Evolutionary conservation across 495 filamentous ascomycete genomes (phyloP), one percentile per base, ranked within the genome.

Genomic region (Penicillium paxilli): DNA sequence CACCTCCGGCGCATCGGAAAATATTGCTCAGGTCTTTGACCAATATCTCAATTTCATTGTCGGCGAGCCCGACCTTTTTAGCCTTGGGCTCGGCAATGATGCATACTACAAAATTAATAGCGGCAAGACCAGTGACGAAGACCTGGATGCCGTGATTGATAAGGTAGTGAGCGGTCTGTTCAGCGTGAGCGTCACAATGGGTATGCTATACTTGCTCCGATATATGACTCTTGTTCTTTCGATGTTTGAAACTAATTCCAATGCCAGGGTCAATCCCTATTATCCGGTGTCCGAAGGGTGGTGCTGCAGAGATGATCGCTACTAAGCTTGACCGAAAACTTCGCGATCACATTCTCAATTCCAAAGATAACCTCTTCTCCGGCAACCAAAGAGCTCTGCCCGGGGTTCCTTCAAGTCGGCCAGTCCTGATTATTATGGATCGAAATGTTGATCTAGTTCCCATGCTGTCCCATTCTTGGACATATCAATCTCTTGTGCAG

Each of bases 391-490:
- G 70, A 48, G 64, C 78, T 38, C 67, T 79, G 16, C 71, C 80
- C 2, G 82, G 87, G 2, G 85, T 88, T 1, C 80, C 87, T 2
- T 82, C 83, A 3, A 87, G 89, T 19, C 78, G 92, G 24, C 92
- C 92, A 0, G 90, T 96, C 0, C 81, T 97, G 48, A 81, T 97
- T 52, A 86, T 97, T 46, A 86, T 96, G 40, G 94, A 98, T 71
- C 88, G 94, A 54, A 98, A 95, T 56, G 86, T 99, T 20, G 94
- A 99, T 70, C 69, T 98, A 30, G 90, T 96, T 52, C 92, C 95
- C n/a, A 98, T 98, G 95, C 80, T 98, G 1, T 96, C 92, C 20
- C 94, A 99, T 72, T 96, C 92, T 1, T 99, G 94, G 94, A 97
- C 92, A 4, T 99, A 99, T 64, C 94, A 98, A 65, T 96, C 92